These are phyloP conservation scores for Fusarium humuli DNA, from an alignment of 2,329 filamentous ascomycete genomes.

Conservation along the genomic window DNA sequence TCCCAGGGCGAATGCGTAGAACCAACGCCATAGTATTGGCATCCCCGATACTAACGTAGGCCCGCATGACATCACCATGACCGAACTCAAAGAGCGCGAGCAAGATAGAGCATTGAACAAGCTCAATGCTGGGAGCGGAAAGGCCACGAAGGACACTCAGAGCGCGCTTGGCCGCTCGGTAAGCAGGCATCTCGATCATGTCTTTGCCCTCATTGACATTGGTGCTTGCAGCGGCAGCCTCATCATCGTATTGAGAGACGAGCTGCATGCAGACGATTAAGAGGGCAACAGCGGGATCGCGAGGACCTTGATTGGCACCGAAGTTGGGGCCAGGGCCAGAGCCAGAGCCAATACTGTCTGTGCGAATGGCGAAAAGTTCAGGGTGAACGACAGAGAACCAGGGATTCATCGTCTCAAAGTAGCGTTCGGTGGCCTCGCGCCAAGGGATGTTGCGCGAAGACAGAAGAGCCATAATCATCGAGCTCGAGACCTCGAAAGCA, in stretches of 20 bases:
- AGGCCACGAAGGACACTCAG: slow-evolving; percentile 53
- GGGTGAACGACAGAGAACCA: slow-evolving; percentile 58
- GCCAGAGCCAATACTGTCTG: slow-evolving; percentile 22
- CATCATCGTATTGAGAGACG: slow-evolving; percentile 53
- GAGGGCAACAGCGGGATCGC: slow-evolving; percentile 51
- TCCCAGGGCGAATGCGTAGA: slow-evolving; percentile 53
- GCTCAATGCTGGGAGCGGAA: slow-evolving; percentile 52
- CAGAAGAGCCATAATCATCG: slow-evolving; percentile 55
- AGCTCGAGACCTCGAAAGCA: slow-evolving; percentile 51
- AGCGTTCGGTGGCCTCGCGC: slow-evolving; percentile 53
- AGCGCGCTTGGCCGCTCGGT: slow-evolving; percentile 54
- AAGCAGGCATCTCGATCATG: slow-evolving; percentile 56
- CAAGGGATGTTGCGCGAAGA: slow-evolving; percentile 52
- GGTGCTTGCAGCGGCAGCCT: slow-evolving; percentile 47
- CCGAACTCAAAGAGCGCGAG: slow-evolving; percentile 59
- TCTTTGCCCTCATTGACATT: slow-evolving; percentile 49
- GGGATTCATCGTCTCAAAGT: slow-evolving; percentile 56
- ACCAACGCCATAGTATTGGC: slow-evolving; percentile 53
- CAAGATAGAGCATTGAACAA: slow-evolving; percentile 57
- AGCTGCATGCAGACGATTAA: slow-evolving; percentile 59
- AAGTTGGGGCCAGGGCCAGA: slow-evolving; percentile 23
- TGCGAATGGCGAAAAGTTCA: slow-evolving; percentile 52
- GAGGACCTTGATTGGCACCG: slow-evolving; percentile 30
- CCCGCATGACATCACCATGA: slow-evolving; percentile 56
- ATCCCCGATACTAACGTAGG: slow-evolving; percentile 58